A percentile compares a stretch with the other conserved stretches of the same genome.
phyloP scores from a whole-genome alignment of 176 grass and related monocot genomes.

The Puccinellia tenuiflora region DNA sequence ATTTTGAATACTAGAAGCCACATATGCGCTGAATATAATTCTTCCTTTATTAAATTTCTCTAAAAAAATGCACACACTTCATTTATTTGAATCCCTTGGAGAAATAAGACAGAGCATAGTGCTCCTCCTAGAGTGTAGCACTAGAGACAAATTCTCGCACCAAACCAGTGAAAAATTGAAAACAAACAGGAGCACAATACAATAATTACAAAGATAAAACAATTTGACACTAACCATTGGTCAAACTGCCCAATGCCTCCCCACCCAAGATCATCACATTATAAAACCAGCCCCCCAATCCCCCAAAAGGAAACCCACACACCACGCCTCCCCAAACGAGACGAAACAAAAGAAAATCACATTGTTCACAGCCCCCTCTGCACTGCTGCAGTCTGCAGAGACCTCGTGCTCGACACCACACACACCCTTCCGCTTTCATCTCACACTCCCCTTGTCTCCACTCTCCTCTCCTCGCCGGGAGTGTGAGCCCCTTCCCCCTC shows the following conservation, averaged over 20 bases:
- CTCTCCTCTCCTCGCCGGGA: slow-evolving; percentile 21
- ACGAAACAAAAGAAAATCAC: slow-evolving; percentile 14
- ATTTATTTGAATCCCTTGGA: background rate
- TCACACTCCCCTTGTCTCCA: slow-evolving; percentile 11
- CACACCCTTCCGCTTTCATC: background rate
- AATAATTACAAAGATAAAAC: background rate
- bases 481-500: background rate
- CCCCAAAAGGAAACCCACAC: slow-evolving; percentile 22
- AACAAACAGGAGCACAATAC: background rate
- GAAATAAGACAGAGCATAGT: background rate
- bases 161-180: background rate
- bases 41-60: background rate
- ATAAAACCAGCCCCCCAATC: slow-evolving; percentile 43
- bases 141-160: background rate
- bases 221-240: background rate
- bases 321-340: background rate
- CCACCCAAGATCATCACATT: slow-evolving; percentile 27
- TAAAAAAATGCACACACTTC: background rate
- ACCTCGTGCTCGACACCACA: background rate
- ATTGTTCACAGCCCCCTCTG: background rate
- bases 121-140: background rate
- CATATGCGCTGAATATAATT: no score
- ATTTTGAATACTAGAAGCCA: no score
- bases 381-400: background rate
- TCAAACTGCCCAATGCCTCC: background rate